Evolutionary conservation across 1,284 basidiomycete species (phyloP).

Genomic region (Heimioporus punctisporus): DNA sequence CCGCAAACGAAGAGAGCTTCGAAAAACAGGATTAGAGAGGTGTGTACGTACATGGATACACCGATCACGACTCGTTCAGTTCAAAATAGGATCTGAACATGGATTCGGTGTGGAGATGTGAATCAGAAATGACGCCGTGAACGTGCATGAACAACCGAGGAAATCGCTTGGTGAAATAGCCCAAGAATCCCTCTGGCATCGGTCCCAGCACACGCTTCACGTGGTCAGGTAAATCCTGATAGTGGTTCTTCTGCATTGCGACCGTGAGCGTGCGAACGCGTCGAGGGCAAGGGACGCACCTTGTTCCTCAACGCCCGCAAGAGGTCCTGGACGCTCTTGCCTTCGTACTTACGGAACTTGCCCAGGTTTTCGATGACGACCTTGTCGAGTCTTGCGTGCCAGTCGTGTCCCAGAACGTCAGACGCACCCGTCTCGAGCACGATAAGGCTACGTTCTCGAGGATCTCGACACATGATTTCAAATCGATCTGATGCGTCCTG

Average conservation of each 20-base stretch:
- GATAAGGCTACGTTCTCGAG: conserved; percentile 78
- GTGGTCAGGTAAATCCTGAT: conserved; percentile 92
- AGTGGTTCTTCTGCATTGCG: conserved; percentile 90
- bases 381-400: conserved; percentile 87
- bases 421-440: conserved; percentile 74
- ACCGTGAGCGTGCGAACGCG: neutral
- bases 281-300: conserved; percentile 48
- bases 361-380: conserved; percentile 93
- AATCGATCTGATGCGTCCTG: conserved; percentile 98
- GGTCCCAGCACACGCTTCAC: conserved; percentile 87
- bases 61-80: conserved; percentile 51
- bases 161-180: conserved; percentile 94
- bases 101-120: conserved; percentile 70
- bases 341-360: conserved; percentile 97
- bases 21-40: neutral
- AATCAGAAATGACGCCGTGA: conserved; percentile 75
- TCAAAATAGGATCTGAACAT: conserved; percentile 91
- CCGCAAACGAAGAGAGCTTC: neutral
- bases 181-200: conserved; percentile 91
- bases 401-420: conserved; percentile 83
- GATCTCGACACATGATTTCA: conserved; percentile 96
- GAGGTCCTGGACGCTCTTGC: conserved; percentile 88
- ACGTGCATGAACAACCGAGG: conserved; percentile 94
- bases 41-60: neutral
- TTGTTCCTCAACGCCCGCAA: conserved; percentile 95